A percentile compares a stretch with the other conserved stretches of the same genome.
phyloP scores from a whole-genome alignment of 495 filamentous ascomycete genomes.

The Daldinia decipiens region DNA sequence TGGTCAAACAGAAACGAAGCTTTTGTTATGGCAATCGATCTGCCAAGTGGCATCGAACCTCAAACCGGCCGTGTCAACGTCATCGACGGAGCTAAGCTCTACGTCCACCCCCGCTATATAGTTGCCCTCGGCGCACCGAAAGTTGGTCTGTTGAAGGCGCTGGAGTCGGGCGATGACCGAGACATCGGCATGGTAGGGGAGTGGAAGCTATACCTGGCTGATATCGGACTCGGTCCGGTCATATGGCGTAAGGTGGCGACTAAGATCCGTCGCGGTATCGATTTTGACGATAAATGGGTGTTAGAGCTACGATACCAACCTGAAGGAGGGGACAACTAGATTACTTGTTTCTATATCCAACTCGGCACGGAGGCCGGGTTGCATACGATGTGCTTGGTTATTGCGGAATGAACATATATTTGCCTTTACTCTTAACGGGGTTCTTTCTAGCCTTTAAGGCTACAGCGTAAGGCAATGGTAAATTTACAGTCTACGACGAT shows the following conservation, averaged over 20 bases:
- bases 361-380: neutral
- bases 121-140: conserved; percentile 87
- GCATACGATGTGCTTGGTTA: neutral
- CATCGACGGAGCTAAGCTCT: conserved; percentile 74
- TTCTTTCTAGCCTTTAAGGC: neutral
- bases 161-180: conserved; percentile 67
- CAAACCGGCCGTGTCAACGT: conserved; percentile 69
- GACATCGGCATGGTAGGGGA: conserved; percentile 54
- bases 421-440: neutral
- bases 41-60: conserved; percentile 87
- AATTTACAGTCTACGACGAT: neutral
- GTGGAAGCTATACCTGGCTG: conserved; percentile 83
- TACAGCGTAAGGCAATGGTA: neutral
- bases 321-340: conserved; percentile 30
- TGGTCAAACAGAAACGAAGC: conserved; percentile 88
- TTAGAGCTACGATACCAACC: conserved; percentile 66
- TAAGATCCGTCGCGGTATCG: conserved; percentile 78
- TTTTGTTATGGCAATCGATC: conserved; percentile 81
- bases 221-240: conserved; percentile 82
- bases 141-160: conserved; percentile 77
- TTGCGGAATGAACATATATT: neutral
- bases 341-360: neutral
- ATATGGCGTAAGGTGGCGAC: conserved; percentile 90
- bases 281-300: conserved; percentile 88
- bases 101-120: conserved; percentile 78